phyloP scores from a whole-genome alignment of 495 filamentous ascomycete genomes.

The Viridothelium virens region DNA sequence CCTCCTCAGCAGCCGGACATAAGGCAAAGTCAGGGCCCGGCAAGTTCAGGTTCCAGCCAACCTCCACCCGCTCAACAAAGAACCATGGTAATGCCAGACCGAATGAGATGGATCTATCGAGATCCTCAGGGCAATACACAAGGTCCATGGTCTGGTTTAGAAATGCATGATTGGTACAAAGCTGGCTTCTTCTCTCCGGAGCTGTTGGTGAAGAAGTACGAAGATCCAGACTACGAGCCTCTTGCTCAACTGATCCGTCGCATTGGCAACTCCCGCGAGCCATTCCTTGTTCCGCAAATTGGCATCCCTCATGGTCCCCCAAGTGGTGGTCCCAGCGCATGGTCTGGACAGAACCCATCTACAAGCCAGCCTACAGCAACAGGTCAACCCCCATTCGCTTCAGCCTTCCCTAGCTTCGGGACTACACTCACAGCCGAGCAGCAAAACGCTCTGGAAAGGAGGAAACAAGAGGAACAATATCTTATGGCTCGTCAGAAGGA shows the following conservation, averaged over 20 bases:
- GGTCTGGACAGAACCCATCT: conserved; percentile 11
- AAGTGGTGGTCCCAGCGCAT: conserved; percentile 32
- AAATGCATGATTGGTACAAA: conserved; percentile 99
- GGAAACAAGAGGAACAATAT: conserved; percentile 98
- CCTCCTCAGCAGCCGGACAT: conserved; percentile 4
- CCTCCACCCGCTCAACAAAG: conserved; percentile 66
- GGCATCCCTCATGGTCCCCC: conserved; percentile 81
- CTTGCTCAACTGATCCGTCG: conserved; percentile 90
- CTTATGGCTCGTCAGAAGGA: conserved; percentile 92
- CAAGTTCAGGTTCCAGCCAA: conserved; percentile 42
- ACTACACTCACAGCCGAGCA: conserved; percentile 94
- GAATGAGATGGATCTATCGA: conserved; percentile 97
- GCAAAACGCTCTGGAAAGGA: conserved; percentile 89
- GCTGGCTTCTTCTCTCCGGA: conserved; percentile 95
- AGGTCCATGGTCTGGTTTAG: conserved; percentile 88
- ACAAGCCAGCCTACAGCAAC: conserved; percentile 31
- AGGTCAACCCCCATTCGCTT: conserved; percentile 83
- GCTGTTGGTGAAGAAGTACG: conserved; percentile 83
- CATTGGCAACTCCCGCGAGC: conserved; percentile 94
- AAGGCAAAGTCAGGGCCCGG: conserved; percentile 25
- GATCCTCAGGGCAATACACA: conserved; percentile 88
- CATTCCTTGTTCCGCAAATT: conserved; percentile 94
- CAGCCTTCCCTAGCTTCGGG: conserved; percentile 93
- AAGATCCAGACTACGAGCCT: conserved; percentile 90
- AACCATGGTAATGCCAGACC: conserved; percentile 98